These are phyloP conservation scores for Cystoderma amianthinum DNA, from an alignment of 768 basidiomycete species.

Conservation along the genomic window DNA sequence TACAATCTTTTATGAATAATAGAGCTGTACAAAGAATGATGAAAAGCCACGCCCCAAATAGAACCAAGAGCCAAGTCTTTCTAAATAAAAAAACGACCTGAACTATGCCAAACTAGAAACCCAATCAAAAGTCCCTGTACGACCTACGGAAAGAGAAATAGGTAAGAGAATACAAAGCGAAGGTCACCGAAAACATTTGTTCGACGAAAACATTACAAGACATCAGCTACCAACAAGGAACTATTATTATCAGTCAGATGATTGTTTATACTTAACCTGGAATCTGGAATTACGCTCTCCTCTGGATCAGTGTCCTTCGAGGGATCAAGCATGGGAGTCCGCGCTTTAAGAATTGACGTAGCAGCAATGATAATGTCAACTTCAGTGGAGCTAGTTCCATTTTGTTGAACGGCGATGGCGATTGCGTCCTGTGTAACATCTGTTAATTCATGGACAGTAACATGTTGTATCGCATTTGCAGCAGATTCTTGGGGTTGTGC, in stretches of 20 bases:
- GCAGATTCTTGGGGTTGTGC: slow-evolving; percentile 29
- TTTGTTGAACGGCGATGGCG: slow-evolving; percentile 75
- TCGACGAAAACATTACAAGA: neutral
- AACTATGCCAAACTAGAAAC: neutral
- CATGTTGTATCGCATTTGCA: slow-evolving; percentile 33
- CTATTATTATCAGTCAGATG: neutral
- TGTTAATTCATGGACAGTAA: slow-evolving; percentile 44
- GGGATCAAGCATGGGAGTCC: slow-evolving; percentile 19
- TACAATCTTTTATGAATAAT: neutral
- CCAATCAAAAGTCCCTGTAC: neutral
- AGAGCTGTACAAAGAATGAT: neutral
- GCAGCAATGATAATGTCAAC: slow-evolving; percentile 79
- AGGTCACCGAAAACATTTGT: neutral
- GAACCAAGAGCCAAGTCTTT: neutral
- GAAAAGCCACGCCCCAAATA: neutral
- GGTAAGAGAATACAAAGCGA: neutral
- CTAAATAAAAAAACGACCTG: neutral
- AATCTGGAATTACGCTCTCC: neutral
- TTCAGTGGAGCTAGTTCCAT: slow-evolving; percentile 66
- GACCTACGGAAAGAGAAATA: neutral
- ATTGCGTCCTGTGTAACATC: slow-evolving; percentile 60
- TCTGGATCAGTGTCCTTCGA: neutral
- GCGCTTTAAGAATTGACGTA: slow-evolving; percentile 38
- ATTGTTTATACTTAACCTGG: neutral
- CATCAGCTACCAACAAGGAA: neutral